Evolutionary conservation across 441 rosid genomes (phyloP).

Genomic region (Gossypium lobatum): DNA sequence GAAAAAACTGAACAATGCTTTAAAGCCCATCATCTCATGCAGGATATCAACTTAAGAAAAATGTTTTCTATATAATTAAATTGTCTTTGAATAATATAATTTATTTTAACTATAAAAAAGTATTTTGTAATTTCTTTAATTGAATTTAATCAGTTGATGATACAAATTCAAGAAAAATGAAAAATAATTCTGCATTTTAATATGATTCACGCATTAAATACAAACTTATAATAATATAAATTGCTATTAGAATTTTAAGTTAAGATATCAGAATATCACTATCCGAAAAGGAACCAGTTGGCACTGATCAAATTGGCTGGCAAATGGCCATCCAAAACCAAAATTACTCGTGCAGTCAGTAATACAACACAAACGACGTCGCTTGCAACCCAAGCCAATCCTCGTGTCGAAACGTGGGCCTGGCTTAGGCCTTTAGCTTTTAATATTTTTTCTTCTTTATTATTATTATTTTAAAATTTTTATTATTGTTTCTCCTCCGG

Average conservation of each 20-base stretch:
- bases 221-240: no score
- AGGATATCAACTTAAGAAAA: no score
- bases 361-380: neutral
- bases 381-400: neutral
- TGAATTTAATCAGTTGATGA: no score
- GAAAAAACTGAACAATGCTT: no score
- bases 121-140: no score
- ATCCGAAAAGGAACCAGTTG: neutral
- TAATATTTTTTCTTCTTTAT: neutral
- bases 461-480: neutral
- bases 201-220: no score
- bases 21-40: no score
- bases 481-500: neutral
- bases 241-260: neutral
- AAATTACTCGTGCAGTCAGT: neutral
- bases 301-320: neutral
- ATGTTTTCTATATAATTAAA: no score
- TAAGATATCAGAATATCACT: neutral
- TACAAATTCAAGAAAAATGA: no score
- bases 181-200: no score
- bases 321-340: neutral
- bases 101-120: no score
- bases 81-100: no score
- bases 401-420: neutral
- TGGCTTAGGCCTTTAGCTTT: neutral